These are phyloP conservation scores for Pedinophyceae sp. DNA, from an alignment of 139 green algal species.

Conservation along the genomic window DNA sequence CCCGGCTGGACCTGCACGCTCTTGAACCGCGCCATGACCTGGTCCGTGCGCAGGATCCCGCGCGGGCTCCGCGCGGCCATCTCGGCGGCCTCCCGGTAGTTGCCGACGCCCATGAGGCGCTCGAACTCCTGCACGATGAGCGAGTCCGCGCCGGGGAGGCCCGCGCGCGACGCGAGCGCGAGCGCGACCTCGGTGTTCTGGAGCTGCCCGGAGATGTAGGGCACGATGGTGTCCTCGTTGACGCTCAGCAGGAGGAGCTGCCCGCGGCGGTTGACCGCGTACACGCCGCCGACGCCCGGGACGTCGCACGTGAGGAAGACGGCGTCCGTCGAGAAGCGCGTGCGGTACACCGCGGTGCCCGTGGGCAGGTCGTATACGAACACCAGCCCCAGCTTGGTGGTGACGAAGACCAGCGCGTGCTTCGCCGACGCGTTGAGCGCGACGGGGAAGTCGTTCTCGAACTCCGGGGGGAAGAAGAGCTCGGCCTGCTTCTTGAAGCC, in stretches of 20 bases:
- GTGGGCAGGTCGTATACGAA: conserved; percentile 99
- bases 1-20: conserved; percentile 58
- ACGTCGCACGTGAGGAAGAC: conserved; percentile 81
- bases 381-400: conserved; percentile 91
- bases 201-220: conserved; percentile 82
- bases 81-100: conserved; percentile 97
- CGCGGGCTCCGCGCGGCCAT: conserved; percentile 75
- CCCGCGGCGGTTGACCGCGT: conserved; percentile 75
- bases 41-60: conserved; percentile 37
- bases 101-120: conserved; percentile 50
- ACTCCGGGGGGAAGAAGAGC: conserved; percentile 97
- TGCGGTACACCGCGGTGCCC: conserved; percentile 89
- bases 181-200: conserved; percentile 93
- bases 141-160: conserved; percentile 86
- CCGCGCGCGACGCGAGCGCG: conserved; percentile 71
- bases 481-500: conserved; percentile 80
- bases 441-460: conserved; percentile 96
- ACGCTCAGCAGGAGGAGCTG: conserved; percentile 85
- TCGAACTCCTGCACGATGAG: conserved; percentile 92
- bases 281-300: conserved; percentile 64
- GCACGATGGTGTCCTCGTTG: conserved; percentile 84
- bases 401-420: conserved; percentile 84
- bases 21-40: conserved; percentile 80
- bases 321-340: conserved; percentile 85
- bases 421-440: conserved; percentile 27